phyloP scores from a whole-genome alignment of 2,329 filamentous ascomycete genomes.

The Colletotrichum falcatum region DNA sequence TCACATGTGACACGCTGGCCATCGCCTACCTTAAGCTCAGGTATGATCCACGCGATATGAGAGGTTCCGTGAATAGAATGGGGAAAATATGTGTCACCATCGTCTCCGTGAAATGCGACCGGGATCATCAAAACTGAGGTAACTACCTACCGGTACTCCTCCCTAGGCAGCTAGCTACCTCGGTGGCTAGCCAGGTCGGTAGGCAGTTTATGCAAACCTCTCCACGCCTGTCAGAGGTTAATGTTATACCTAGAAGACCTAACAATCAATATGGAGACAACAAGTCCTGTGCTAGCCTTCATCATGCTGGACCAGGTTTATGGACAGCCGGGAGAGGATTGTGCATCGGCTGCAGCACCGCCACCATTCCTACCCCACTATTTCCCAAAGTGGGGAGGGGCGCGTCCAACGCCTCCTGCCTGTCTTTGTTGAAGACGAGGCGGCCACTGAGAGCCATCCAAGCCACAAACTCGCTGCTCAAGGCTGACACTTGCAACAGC shows the following conservation, averaged over 20 bases:
- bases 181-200: too few relatives aligned
- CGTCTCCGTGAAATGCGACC: slow-evolving; percentile 21
- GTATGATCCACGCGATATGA: neutral
- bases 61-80: slow-evolving; percentile 28
- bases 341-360: slow-evolving; percentile 16
- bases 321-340: too few relatives aligned
- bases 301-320: too few relatives aligned
- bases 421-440: slow-evolving; percentile 12
- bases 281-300: neutral
- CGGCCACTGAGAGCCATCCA: slow-evolving; percentile 25
- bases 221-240: too few relatives aligned
- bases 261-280: neutral
- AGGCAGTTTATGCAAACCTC: too few relatives aligned
- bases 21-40: neutral
- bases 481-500: slow-evolving; percentile 38
- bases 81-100: slow-evolving; percentile 18
- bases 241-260: too few relatives aligned
- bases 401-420: slow-evolving; percentile 15
- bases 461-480: slow-evolving; percentile 36
- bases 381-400: neutral
- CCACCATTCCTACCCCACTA: slow-evolving; percentile 37
- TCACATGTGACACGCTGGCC: slow-evolving; percentile 3
- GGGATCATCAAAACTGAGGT: neutral
- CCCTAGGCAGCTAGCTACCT: too few relatives aligned
- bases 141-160: too few relatives aligned